Conservation (phyloP, 345 rosid genomes). For the Moringa oleifera region DNA sequence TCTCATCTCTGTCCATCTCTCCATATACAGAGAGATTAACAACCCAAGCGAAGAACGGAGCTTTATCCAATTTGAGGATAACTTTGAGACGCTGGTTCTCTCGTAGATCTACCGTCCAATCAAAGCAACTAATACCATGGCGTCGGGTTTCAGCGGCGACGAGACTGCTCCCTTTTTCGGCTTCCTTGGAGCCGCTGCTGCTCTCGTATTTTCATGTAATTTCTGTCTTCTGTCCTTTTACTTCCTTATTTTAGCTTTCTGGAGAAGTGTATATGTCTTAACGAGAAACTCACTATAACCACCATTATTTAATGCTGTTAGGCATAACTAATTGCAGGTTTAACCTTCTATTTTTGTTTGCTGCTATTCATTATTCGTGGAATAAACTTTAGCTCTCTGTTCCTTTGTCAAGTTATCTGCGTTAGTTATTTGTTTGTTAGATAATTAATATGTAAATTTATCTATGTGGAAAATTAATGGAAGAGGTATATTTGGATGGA, state of each 20-base stretch:
- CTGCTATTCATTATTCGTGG: not conserved
- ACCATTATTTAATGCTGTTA: not conserved
- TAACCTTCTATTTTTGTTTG: not conserved
- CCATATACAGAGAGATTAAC: not conserved
- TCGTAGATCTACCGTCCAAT: slow-evolving; percentile 3
- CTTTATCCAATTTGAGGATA: not conserved
- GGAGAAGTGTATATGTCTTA: not conserved
- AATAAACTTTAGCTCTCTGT: too few relatives aligned
- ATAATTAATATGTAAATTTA: too few relatives aligned
- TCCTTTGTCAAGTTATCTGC: not conserved
- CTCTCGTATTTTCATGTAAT: slow-evolving; percentile 88
- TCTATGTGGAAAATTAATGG: not conserved
- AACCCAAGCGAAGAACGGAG: not conserved
- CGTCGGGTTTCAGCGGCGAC: slow-evolving; percentile 67
- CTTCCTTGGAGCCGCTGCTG: slow-evolving; percentile 88
- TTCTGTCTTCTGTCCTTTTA: not conserved
- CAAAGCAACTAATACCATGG: slow-evolving; percentile 23
- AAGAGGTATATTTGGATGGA: not conserved
- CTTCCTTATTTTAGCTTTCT: not conserved
- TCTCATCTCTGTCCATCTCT: not conserved
- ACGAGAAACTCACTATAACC: not conserved
- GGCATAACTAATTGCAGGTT: too few relatives aligned
- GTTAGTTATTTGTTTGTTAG: not conserved
- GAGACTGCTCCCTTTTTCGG: slow-evolving; percentile 88
- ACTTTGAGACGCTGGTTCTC: not conserved